Evolutionary conservation across 148 eudicot species (phyloP), one percentile per base, ranked within the genome.

Genomic region (Chenopodium formosanum): DNA sequence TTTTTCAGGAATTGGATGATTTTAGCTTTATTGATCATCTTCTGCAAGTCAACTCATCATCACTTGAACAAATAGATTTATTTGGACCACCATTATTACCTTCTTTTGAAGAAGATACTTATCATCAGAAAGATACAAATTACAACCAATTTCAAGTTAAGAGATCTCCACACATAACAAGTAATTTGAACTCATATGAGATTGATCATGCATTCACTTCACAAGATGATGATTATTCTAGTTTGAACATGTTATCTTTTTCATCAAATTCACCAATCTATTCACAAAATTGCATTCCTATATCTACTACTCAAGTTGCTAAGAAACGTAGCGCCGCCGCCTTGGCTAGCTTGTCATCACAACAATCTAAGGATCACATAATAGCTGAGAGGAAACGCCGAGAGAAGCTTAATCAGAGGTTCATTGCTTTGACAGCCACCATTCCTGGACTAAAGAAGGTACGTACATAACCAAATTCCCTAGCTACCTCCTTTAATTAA

Each of bases 381-480:
- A 40, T 90, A 44, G 94, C 92, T 67, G 94, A 91, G 84, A 91
- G 92, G 67, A 91, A 86, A 78, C 86, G 92, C 46, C 70, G 92
- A 27, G 91, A 89, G 65, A 91, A 89, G 81, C 88, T 89, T 50
- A 89, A 88, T 73, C 90, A 91, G 60, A 78, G 84, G 73, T 88
- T 91, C 87, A 84, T 88, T 34, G 90, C 91, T 70, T 85, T 91
- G 32, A 88, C 94, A 52, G 87, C 91, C 9, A 75, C 89, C 53
- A 82, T 91, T 77, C 94, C 96, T 37, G 92, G 92, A 56, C 83
- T 92, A 7, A 92, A 92, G 84, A 92, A 91, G 96, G 96, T 92
- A 89, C 32, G 56, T 47, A 9, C 52, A 48, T 40, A 6, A 4
- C 0, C 6, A 37, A 40, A 40, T 0, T 40, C 4, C 44, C 44